Base-by-base conservation (phyloP, 73 alveolate genomes). In the Diophrys sp. region DNA sequence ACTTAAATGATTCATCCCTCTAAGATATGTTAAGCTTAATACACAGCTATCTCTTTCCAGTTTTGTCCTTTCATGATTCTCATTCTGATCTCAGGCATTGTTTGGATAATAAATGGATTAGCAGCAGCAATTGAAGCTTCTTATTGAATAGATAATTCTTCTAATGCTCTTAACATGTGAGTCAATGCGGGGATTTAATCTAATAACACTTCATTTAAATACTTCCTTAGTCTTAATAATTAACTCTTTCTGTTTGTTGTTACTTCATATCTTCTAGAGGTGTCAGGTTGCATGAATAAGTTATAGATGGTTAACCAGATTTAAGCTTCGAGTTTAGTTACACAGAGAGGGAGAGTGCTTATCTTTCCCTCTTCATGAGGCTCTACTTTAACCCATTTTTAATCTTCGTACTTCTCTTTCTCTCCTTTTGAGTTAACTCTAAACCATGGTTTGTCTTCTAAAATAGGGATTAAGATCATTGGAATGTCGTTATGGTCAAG, bases 371-470 rank as follows among this genome's bases (percentile, higher is more conserved):
- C 56, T 54, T 89, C 95, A 14, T 80, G 75, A 68, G 89, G 87
- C 23, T 92, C 80, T 23, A 81, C 56, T 2, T 33, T 76, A 25
- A 31, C 54, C 99, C 99, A 97, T 67, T 90, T 87, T 73, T 95
- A 89, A 67, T 97, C 96, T 89, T 97, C 99, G 84, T 90, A 96
- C 53, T 89, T 92, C 84, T 96, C 98, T 78, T 67, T 81, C 54
- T 94, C 90, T 74, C 97, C 98, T 70, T 85, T 87, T 29, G 74
- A 57, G 56, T 87, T 87, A 81, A 75, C 82, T 72, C 99, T 85
- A 28, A 91, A 44, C 99, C 99, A 95, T n/a, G 99, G 99, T 62
- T 97, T 97, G 81, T 94, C 88, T 89, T 98, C 99, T 91, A 98
- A 86, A 29, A 98, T 92, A 1, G 99, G 99, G 23, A 98, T 99